These are phyloP conservation scores for Gossypium armourianum DNA, from an alignment of 441 rosid species.

Conservation along the genomic window DNA sequence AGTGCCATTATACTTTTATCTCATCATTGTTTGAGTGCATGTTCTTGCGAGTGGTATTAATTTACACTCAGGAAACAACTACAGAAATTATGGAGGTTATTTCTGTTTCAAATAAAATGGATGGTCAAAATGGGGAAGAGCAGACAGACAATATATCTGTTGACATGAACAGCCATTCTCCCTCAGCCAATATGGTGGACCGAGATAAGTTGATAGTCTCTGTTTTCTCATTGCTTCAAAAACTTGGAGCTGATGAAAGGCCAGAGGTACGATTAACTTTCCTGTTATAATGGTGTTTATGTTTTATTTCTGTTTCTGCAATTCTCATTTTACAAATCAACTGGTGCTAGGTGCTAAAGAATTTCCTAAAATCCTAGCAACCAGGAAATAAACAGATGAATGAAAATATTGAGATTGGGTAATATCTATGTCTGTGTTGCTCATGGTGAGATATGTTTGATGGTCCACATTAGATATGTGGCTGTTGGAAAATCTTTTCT, in stretches of 20 bases:
- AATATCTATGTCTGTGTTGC: background rate
- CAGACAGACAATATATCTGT: slow-evolving; percentile 23
- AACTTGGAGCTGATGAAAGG: slow-evolving; percentile 90
- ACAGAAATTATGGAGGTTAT: slow-evolving; percentile 30
- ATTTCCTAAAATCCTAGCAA: background rate
- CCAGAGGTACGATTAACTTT: slow-evolving; percentile 62
- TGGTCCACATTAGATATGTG: background rate
- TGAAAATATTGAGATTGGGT: background rate
- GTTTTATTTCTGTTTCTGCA: background rate
- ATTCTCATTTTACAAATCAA: slow-evolving; percentile 12
- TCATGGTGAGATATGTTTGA: background rate
- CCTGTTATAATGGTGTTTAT: slow-evolving; percentile 12
- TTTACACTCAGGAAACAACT: slow-evolving; percentile 10
- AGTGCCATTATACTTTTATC: slow-evolving; percentile 12
- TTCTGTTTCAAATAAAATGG: slow-evolving; percentile 30
- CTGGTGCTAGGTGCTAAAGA: background rate
- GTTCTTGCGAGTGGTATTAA: slow-evolving; percentile 1
- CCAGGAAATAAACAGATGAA: background rate
- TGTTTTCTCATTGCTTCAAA: slow-evolving; percentile 83
- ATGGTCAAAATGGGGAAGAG: slow-evolving; percentile 37
- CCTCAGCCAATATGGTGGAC: slow-evolving; percentile 28
- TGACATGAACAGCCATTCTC: slow-evolving; percentile 31
- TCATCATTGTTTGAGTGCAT: slow-evolving; percentile 8
- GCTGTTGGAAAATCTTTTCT: background rate
- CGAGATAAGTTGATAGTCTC: slow-evolving; percentile 63